Evolutionary conservation across 169 alveolate genomes (phyloP).

Genomic region (Plasmodium inui): DNA sequence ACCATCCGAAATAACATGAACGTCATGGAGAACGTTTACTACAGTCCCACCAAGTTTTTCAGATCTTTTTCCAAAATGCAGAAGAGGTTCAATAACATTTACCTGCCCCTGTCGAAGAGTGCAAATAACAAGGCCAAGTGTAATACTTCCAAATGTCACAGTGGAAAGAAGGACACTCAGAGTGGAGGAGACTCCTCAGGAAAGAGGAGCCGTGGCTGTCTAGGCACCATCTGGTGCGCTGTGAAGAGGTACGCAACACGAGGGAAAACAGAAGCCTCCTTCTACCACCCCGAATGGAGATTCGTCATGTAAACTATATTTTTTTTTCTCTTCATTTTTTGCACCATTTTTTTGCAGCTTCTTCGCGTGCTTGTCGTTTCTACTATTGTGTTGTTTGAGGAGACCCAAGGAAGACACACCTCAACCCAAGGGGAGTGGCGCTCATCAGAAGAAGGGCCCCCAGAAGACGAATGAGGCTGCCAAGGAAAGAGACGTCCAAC

Average conservation of each 20-base stretch:
- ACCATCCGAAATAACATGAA: slow-evolving; percentile 64
- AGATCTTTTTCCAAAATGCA: slow-evolving; percentile 36
- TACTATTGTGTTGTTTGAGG: background rate
- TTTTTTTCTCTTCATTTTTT: background rate
- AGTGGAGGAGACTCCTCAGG: background rate
- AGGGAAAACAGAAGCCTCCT: background rate
- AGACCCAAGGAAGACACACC: background rate
- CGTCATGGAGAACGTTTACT: slow-evolving; percentile 35
- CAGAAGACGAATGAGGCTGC: background rate
- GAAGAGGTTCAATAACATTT: slow-evolving; percentile 55
- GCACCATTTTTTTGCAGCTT: slow-evolving; percentile 14
- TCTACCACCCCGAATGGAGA: background rate
- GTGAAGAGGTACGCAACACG: slow-evolving; percentile 19
- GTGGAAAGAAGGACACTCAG: slow-evolving; percentile 1
- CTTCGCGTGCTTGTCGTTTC: background rate
- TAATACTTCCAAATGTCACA: slow-evolving; percentile 14
- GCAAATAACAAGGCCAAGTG: slow-evolving; percentile 4
- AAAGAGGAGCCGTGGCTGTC: background rate
- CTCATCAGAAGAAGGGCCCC: background rate
- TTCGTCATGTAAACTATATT: background rate
- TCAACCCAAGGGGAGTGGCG: background rate
- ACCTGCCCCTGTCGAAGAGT: slow-evolving; percentile 25
- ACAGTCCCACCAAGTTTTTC: slow-evolving; percentile 51
- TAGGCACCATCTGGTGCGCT: background rate
- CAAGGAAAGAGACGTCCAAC: background rate